phyloP scores from a whole-genome alignment of 208 protist genomes.

The Trypanosoma melophagium region DNA sequence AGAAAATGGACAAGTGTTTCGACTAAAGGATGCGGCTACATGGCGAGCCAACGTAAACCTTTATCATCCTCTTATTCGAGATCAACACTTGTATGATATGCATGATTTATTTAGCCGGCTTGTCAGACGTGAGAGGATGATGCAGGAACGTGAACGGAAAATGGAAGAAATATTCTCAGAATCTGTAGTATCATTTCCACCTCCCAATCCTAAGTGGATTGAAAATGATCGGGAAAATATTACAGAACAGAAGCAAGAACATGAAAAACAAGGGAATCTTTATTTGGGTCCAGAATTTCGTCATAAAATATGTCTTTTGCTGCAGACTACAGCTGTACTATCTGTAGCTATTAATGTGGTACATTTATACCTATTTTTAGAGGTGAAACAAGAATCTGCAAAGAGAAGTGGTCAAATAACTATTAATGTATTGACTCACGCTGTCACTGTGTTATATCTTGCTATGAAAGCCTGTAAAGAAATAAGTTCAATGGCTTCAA shows the following conservation, averaged over 20 bases:
- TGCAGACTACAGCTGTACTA: conserved; percentile 76
- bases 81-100: conserved; percentile 34
- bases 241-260: not conserved
- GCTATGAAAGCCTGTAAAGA: conserved; percentile 28
- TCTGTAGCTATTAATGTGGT: conserved; percentile 55
- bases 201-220: conserved; percentile 15
- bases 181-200: conserved; percentile 13
- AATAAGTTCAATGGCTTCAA: conserved; percentile 23
- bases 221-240: conserved; percentile 1
- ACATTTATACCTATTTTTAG: conserved; percentile 28
- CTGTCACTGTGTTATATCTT: conserved; percentile 63
- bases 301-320: conserved; percentile 45
- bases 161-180: not conserved
- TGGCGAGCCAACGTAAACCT: conserved; percentile 52
- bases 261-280: not conserved
- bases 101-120: conserved; percentile 35
- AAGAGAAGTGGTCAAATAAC: conserved; percentile 17
- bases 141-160: not conserved
- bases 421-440: conserved; percentile 49
- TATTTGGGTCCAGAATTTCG: conserved; percentile 47
- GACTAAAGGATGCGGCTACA: conserved; percentile 41
- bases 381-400: not conserved
- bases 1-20: conserved; percentile 36
- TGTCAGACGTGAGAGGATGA: conserved; percentile 18
- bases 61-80: conserved; percentile 41